phyloP scores from a whole-genome alignment of 2,329 filamentous ascomycete species.

The Exophiala sideris region DNA sequence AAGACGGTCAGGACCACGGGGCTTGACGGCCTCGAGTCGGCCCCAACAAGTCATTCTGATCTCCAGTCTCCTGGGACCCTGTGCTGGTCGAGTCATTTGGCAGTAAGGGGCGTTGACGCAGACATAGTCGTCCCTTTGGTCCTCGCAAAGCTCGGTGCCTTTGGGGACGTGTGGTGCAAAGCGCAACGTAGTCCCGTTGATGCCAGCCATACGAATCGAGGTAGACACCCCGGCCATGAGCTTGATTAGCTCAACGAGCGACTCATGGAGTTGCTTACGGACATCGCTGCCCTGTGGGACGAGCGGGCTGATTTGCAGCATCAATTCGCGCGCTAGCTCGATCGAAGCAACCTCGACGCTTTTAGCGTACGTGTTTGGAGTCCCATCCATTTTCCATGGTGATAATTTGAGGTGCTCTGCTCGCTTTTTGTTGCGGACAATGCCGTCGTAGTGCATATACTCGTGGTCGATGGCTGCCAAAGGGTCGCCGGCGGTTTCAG shows the following conservation, averaged over 20 bases:
- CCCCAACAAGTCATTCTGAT: constrained; percentile 27
- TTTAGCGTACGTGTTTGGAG: neutral
- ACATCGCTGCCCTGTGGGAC: no score
- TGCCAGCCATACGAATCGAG: constrained; percentile 18
- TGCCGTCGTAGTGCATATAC: constrained; percentile 23
- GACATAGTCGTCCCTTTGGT: constrained; percentile 4
- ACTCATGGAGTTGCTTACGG: no score
- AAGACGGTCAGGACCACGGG: constrained; percentile 6
- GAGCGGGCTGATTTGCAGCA: neutral
- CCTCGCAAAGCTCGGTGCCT: constrained; percentile 7
- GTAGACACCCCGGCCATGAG: constrained; percentile 12
- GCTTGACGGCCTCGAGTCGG: constrained; percentile 22
- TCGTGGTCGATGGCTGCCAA: constrained; percentile 19
- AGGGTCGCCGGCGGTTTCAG: neutral
- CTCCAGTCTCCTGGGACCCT: neutral
- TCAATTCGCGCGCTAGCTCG: constrained; percentile 7
- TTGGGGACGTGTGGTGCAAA: constrained; percentile 17
- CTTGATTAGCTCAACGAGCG: constrained; percentile 12
- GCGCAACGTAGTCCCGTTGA: constrained; percentile 18
- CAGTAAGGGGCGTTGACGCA: constrained; percentile 14
- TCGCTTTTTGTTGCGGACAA: constrained; percentile 23
- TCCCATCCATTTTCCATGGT: neutral
- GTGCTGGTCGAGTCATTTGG: neutral
- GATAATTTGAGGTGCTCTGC: constrained; percentile 6
- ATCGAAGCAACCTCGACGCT: constrained; percentile 3